Conservation (phyloP, 2,329 filamentous ascomycete genomes). For the Gnomoniopsis smithogilvyi region DNA sequence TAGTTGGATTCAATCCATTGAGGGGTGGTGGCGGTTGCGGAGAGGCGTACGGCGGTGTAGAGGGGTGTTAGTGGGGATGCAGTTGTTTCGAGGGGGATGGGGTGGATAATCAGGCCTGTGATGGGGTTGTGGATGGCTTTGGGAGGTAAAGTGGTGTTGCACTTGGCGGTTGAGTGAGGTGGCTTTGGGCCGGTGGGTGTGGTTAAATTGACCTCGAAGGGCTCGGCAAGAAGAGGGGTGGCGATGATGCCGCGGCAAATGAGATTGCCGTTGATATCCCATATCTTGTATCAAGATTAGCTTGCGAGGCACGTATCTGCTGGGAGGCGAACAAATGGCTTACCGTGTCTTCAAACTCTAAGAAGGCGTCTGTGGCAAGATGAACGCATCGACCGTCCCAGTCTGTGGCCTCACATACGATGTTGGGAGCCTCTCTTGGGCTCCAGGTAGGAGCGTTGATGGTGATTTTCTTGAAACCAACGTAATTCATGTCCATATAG, state of each 20-base stretch:
- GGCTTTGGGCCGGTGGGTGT: slow-evolving; percentile 18
- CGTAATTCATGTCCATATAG: slow-evolving; percentile 48
- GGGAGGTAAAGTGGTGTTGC: slow-evolving; percentile 41
- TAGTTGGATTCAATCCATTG: slow-evolving; percentile 52
- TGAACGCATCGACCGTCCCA: slow-evolving; percentile 46
- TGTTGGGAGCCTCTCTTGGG: slow-evolving; percentile 33
- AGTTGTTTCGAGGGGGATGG: slow-evolving; percentile 25
- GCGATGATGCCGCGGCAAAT: slow-evolving; percentile 52
- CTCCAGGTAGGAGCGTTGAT: slow-evolving; percentile 33
- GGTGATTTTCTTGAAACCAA: slow-evolving; percentile 52
- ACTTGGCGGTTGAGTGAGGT: slow-evolving; percentile 40
- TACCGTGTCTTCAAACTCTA: slow-evolving; percentile 54
- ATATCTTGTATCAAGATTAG: slow-evolving; percentile 33
- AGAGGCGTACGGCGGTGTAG: slow-evolving; percentile 52
- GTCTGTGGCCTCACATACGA: slow-evolving; percentile 37
- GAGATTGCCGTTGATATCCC: slow-evolving; percentile 33
- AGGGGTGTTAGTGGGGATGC: slow-evolving; percentile 34
- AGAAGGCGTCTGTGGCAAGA: slow-evolving; percentile 49
- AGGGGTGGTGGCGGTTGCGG: slow-evolving; percentile 48
- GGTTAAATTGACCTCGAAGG: slow-evolving; percentile 47
- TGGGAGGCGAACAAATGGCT: slow-evolving; percentile 12
- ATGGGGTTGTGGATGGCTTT: slow-evolving; percentile 42
- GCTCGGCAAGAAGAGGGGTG: slow-evolving; percentile 46
- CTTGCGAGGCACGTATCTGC: neutral
- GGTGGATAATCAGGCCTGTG: slow-evolving; percentile 46